phyloP scores from a whole-genome alignment of 1,284 basidiomycete species.

The Boletus sp. region DNA sequence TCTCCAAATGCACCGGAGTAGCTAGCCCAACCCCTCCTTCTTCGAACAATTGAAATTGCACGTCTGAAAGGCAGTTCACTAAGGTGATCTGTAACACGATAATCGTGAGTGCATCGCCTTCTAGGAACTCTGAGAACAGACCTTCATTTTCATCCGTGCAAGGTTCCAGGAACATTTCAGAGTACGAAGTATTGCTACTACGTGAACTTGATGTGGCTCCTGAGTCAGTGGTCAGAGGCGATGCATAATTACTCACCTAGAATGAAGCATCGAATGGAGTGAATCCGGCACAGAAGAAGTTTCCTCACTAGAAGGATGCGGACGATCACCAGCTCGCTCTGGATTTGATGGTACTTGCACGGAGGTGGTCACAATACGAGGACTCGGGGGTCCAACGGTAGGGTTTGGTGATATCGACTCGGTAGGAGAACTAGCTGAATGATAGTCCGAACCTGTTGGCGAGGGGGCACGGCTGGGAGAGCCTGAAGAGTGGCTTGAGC shows the following conservation, averaged over 20 bases:
- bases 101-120: not conserved
- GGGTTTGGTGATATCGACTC: conserved; percentile 17
- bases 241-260: conserved; percentile 16
- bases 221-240: conserved; percentile 9
- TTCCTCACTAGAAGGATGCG: conserved; percentile 18
- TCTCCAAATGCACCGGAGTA: conserved; percentile 27
- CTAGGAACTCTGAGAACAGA: conserved; percentile 9
- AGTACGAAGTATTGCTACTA: conserved; percentile 22
- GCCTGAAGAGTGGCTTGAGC: not conserved
- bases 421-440: conserved; percentile 22
- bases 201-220: conserved; percentile 12
- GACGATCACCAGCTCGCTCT: not conserved
- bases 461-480: not conserved
- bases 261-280: conserved; percentile 7
- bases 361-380: too few relatives aligned
- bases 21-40: conserved; percentile 17
- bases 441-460: conserved; percentile 9
- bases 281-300: conserved; percentile 6
- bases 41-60: conserved; percentile 14
- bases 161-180: conserved; percentile 16
- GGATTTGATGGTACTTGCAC: too few relatives aligned
- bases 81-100: conserved; percentile 14
- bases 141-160: conserved; percentile 17
- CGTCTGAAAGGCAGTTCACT: conserved; percentile 18
- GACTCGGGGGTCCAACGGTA: conserved; percentile 16